Evolutionary conservation across 2,329 filamentous ascomycete species (phyloP).

Genomic region (Neonectria coccinea): DNA sequence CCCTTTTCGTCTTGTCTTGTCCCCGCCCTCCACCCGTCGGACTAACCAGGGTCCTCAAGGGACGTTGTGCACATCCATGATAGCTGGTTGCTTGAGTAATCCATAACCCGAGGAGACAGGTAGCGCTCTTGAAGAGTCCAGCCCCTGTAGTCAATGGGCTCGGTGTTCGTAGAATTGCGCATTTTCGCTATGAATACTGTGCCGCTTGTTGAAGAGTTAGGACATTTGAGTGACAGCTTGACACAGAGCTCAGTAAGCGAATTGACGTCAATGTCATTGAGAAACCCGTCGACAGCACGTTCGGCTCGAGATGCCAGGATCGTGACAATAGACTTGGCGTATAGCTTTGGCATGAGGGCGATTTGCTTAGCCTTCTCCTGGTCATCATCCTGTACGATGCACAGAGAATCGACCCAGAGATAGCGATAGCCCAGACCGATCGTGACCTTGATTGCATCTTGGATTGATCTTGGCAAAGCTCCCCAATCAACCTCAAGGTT

Average conservation of each 20-base stretch:
- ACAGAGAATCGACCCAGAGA: slow-evolving; percentile 4
- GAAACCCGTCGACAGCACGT: neutral
- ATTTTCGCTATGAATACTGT: neutral
- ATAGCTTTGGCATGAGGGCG: slow-evolving; percentile 1
- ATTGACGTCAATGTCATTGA: neutral
- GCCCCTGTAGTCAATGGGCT: neutral
- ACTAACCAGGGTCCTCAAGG: neutral
- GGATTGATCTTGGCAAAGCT: neutral
- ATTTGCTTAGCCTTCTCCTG: slow-evolving; percentile 1
- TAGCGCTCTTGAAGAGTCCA: neutral
- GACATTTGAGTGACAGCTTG: neutral
- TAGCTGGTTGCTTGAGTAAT: neutral
- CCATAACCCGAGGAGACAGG: neutral
- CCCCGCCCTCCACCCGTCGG: neutral
- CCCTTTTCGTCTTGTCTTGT: neutral
- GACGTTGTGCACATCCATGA: neutral
- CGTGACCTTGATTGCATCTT: neutral
- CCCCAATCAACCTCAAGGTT: neutral
- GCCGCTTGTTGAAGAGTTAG: neutral
- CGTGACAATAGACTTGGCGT: neutral
- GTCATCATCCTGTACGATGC: slow-evolving; percentile 1
- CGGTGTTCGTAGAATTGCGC: neutral
- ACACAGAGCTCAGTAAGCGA: neutral
- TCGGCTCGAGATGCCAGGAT: neutral
- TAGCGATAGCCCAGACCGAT: neutral